phyloP scores from a whole-genome alignment of 257 asterid species.

The Solanum peruvianum region DNA sequence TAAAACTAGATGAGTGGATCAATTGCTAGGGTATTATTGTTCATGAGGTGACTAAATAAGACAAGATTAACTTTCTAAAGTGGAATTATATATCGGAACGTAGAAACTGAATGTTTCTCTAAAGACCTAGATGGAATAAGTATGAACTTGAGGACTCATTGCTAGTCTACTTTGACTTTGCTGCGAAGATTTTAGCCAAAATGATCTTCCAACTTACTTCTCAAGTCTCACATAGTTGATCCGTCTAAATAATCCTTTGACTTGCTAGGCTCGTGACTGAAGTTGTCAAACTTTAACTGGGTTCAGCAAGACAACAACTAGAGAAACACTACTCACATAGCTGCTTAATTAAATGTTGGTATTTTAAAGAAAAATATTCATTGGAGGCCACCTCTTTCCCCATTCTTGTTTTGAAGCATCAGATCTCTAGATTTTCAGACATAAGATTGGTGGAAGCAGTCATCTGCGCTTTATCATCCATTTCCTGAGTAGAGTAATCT shows the following conservation, averaged over 20 bases:
- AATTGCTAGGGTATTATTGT: neutral
- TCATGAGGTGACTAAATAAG: neutral
- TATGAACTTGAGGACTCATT: neutral
- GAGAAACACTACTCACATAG: neutral
- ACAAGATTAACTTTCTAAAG: neutral
- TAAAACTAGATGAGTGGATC: neutral
- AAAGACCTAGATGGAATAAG: neutral
- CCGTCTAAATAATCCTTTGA: neutral
- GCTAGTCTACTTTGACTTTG: neutral
- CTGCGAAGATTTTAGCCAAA: neutral
- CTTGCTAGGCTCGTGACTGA: neutral
- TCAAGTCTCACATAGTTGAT: neutral
- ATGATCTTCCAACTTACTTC: neutral
- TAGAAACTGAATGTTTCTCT: neutral
- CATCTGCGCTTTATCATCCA: neutral
- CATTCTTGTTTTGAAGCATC: neutral
- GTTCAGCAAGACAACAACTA: neutral
- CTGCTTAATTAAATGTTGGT: neutral
- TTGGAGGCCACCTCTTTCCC: neutral
- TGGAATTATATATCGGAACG: neutral
- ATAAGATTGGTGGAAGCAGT: neutral
- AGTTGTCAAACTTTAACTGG: neutral
- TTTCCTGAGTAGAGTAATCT: neutral
- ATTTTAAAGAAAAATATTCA: neutral
- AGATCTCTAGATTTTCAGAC: neutral